Percentiles rank a stretch among this genome's conserved stretches.
Conservation (phyloP, 1,139 yeast species). For the Suhomyces choctaworum region DNA sequence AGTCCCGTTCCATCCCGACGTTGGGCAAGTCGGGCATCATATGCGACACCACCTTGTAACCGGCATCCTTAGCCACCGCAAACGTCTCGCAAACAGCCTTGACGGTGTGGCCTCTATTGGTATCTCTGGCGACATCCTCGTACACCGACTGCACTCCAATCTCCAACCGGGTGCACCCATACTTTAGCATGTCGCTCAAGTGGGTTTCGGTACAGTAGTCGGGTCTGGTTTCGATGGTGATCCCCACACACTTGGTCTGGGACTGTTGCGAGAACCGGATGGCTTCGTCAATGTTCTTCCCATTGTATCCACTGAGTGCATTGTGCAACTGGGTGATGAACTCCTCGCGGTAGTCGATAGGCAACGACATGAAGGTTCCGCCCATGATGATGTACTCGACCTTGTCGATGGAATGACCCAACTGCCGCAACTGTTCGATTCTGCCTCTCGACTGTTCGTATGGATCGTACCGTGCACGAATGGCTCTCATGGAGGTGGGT, state of each 20-base stretch:
- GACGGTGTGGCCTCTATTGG: conserved; percentile 97
- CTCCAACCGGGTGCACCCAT: conserved; percentile 96
- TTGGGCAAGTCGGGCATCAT: conserved; percentile 99
- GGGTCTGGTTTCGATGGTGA: conserved; percentile 97
- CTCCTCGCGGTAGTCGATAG: conserved; percentile 82
- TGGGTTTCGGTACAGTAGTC: conserved; percentile 98
- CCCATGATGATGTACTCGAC: conserved; percentile 99
- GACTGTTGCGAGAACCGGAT: conserved; percentile 90
- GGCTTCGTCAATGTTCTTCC: conserved; percentile 86
- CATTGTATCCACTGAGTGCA: conserved; percentile 92
- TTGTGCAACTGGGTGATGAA: conserved; percentile 90
- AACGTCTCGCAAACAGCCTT: conserved; percentile 95
- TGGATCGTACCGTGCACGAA: conserved; percentile 96
- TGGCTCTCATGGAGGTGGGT: conserved; percentile 98
- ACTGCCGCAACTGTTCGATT: conserved; percentile 88
- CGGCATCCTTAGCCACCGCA: conserved; percentile 95
- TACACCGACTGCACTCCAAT: conserved; percentile 97
- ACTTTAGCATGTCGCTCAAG: conserved; percentile 89
- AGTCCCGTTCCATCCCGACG: conserved; percentile 97
- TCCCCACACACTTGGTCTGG: conserved; percentile 96
- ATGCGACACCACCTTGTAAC: conserved; percentile 95
- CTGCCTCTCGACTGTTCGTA: conserved; percentile 98
- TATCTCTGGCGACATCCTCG: conserved; percentile 98
- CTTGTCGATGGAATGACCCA: conserved; percentile 95
- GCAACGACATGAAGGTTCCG: conserved; percentile 96